These are phyloP conservation scores for Citrus unshiu DNA, from an alignment of 345 rosid species.

Conservation along the genomic window DNA sequence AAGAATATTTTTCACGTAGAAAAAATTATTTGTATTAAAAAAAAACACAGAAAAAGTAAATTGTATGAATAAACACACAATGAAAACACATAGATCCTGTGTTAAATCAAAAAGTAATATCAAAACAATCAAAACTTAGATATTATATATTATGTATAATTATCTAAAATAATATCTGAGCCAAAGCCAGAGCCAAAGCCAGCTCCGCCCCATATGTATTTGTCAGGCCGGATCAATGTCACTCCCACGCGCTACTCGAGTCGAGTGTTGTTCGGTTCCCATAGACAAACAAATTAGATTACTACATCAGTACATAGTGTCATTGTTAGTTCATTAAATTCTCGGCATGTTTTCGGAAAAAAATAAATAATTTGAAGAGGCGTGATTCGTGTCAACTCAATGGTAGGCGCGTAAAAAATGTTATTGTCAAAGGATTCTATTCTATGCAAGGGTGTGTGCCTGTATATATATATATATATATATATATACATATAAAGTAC, in stretches of 20 bases:
- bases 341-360: not conserved
- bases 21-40: too few species aligned
- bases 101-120: not conserved
- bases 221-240: conserved; percentile 10
- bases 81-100: not conserved
- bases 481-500: too few species aligned
- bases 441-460: too few species aligned
- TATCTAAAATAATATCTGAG: not conserved
- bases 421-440: too few species aligned
- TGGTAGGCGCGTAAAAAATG: too few species aligned
- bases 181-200: not conserved
- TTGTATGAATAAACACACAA: not conserved
- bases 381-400: not conserved
- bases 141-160: not conserved
- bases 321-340: not conserved
- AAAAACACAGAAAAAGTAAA: too few species aligned
- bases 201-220: conserved; percentile 19
- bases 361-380: not conserved
- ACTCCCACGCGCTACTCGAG: not conserved
- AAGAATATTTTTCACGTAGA: too few species aligned
- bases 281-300: not conserved
- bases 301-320: too few species aligned
- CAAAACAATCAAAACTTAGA: not conserved
- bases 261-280: not conserved
- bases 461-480: too few species aligned